Conservation (phyloP, 768 basidiomycete genomes). For the Hygrophorus russula region DNA sequence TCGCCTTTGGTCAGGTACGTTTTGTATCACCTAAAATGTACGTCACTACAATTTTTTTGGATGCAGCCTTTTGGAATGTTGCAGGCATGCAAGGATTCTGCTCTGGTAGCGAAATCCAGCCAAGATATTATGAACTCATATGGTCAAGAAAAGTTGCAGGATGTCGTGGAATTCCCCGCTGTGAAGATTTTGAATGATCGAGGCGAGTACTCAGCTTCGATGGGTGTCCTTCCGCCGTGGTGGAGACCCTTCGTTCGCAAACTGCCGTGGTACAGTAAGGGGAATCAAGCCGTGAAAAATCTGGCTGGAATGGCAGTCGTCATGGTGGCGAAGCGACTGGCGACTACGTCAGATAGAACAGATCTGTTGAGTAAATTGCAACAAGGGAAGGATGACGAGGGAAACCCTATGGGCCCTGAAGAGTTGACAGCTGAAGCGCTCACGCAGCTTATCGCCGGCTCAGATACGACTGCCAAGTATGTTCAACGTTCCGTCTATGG, state of each 20-base stretch:
- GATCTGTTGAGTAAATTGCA: slow-evolving; percentile 80
- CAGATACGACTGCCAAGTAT: slow-evolving; percentile 90
- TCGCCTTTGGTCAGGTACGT: slow-evolving; percentile 52
- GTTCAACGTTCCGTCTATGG: slow-evolving; percentile 12
- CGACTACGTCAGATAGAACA: slow-evolving; percentile 53
- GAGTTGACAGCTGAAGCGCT: slow-evolving; percentile 86
- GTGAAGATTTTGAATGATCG: slow-evolving; percentile 80
- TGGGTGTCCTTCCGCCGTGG: slow-evolving; percentile 66
- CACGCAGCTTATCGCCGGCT: slow-evolving; percentile 80
- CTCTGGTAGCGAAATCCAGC: slow-evolving; percentile 51
- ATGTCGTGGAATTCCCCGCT: slow-evolving; percentile 60
- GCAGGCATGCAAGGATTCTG: slow-evolving; percentile 57
- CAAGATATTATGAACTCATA: slow-evolving; percentile 44
- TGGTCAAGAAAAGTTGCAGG: slow-evolving; percentile 31
- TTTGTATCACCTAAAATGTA: too few species aligned
- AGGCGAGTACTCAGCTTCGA: slow-evolving; percentile 77
- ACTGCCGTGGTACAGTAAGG: slow-evolving; percentile 70
- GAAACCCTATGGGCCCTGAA: slow-evolving; percentile 66
- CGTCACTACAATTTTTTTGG: too few species aligned
- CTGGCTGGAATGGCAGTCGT: slow-evolving; percentile 74
- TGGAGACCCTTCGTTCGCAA: slow-evolving; percentile 55
- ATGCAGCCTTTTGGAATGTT: slow-evolving; percentile 80
- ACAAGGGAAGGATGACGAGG: slow-evolving; percentile 64
- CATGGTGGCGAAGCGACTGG: slow-evolving; percentile 66
- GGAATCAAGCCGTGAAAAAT: slow-evolving; percentile 52